Evolutionary conservation across 192 early-diverging fungal species (phyloP).

Genomic region (Coemansia sp.): DNA sequence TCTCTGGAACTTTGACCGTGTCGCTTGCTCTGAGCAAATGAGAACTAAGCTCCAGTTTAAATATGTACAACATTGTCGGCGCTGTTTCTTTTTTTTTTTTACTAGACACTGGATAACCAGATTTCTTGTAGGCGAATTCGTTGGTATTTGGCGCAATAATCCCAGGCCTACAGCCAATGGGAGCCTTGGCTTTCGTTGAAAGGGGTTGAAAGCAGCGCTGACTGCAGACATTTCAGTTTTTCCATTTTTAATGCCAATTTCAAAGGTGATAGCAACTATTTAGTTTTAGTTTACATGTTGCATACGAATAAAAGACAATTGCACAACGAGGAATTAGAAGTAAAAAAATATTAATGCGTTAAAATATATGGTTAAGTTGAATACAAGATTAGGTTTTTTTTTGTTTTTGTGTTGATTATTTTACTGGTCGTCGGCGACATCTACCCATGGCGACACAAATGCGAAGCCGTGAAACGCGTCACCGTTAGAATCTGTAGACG

Average conservation of each 20-base stretch:
- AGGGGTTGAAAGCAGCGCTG: too few relatives aligned
- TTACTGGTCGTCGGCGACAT: slow-evolving; percentile 28
- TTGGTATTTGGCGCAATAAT: too few relatives aligned
- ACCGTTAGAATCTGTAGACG: slow-evolving; percentile 25
- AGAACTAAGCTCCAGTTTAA: too few relatives aligned
- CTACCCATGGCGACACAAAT: slow-evolving; percentile 47
- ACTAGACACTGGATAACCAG: too few relatives aligned
- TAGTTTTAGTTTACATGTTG: neutral
- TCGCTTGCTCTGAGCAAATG: too few relatives aligned
- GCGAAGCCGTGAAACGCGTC: slow-evolving; percentile 54
- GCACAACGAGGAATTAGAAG: neutral
- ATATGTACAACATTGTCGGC: too few relatives aligned
- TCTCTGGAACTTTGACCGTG: too few relatives aligned
- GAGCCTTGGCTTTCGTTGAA: too few relatives aligned
- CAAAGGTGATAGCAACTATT: neutral
- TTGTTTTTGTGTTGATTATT: neutral
- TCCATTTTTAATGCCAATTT: neutral
- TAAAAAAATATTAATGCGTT: neutral
- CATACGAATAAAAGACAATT: neutral
- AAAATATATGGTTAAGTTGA: slow-evolving; percentile 9
- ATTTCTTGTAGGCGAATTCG: too few relatives aligned
- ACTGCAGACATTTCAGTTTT: neutral
- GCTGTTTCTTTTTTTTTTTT: too few relatives aligned
- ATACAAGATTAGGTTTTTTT: slow-evolving; percentile 4
- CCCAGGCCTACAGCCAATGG: too few relatives aligned